These are phyloP conservation scores for Lipomyces sp. DNA, from an alignment of 805 yeast genomes.

Conservation along the genomic window DNA sequence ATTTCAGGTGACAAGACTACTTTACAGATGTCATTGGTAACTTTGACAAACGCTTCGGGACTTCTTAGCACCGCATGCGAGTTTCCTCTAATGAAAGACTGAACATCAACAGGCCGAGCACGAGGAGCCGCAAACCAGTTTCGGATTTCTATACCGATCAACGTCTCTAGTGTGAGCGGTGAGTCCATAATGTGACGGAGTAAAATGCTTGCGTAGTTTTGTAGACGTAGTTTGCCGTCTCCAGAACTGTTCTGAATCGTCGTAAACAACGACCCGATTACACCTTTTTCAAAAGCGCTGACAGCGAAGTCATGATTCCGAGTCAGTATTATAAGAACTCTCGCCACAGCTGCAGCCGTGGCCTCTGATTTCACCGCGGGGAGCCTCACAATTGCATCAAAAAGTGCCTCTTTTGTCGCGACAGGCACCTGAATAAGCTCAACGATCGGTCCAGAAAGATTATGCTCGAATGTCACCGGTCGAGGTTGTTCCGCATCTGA, in stretches of 20 bases:
- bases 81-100: slow-evolving; percentile 42
- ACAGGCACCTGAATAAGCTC: slow-evolving; percentile 37
- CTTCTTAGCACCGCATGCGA: slow-evolving; percentile 48
- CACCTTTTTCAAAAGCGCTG: slow-evolving; percentile 53
- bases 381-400: slow-evolving; percentile 52
- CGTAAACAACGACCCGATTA: slow-evolving; percentile 55
- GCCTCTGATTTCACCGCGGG: slow-evolving; percentile 51
- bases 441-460: slow-evolving; percentile 17
- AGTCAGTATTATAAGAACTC: slow-evolving; percentile 60
- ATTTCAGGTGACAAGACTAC: slow-evolving; percentile 10
- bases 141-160: slow-evolving; percentile 58
- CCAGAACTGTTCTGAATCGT: slow-evolving; percentile 49
- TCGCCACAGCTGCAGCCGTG: slow-evolving; percentile 59
- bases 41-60: slow-evolving; percentile 56
- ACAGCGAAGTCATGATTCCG: slow-evolving; percentile 50
- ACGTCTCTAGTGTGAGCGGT: slow-evolving; percentile 52
- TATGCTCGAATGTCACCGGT: slow-evolving; percentile 41
- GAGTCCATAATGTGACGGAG: slow-evolving; percentile 74
- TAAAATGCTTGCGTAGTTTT: slow-evolving; percentile 57
- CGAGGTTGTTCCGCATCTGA: slow-evolving; percentile 57
- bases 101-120: slow-evolving; percentile 45
- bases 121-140: slow-evolving; percentile 46
- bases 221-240: slow-evolving; percentile 49
- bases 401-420: slow-evolving; percentile 46
- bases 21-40: slow-evolving; percentile 42